Evolutionary conservation across 345 rosid genomes (phyloP), one percentile per base, ranked within the genome.

Genomic region (Nephelium lappaceum): DNA sequence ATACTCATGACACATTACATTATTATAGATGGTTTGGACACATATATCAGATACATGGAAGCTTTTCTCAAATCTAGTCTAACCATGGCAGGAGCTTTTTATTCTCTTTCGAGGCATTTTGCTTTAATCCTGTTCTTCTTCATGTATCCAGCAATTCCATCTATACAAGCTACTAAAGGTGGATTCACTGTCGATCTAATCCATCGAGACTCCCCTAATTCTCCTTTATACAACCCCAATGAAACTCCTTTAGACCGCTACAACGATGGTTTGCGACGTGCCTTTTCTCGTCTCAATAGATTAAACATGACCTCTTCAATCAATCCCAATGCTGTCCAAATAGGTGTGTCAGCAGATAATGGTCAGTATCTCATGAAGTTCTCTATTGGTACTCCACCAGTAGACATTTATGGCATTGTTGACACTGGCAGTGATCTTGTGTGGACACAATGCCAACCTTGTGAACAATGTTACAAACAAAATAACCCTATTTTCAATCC

Each of bases 361-460:
- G 89, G 87, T 31, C 65, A 55, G 19, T 82, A 77, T 69, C 19
- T 84, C 8, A 77, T 86, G 84, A 86, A 82, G 19, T n/a, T 86
- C 41, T 74, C 84, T 1, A 41, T 82, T 1, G 84, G 85, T 2
- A 86, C 47, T 0, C 87, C 84, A 2, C 79, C 72, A 0, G 2
- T 41, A 1, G 42, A 55, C 27, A 64, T 81, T 27, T 7, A 73
- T 21, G 86, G 67, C 36, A 78, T 83, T 6, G 81, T 81, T 8
- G 87, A 81, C 70, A 86, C 86, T 0, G 85, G 86, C n/a, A 83
- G 83, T 25, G 86, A 86, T 27, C 86, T 86, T 21, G 15, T 80
- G 57, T 86, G 89, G 89, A 61, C 82, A 8, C 87, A 84, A 66
- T 86, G 89, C 66, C 27, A 24, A 49, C 87, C 85, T 12, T 86